Percentiles rank a stretch among this genome's conserved stretches.
phyloP scores from a whole-genome alignment of 805 yeast species.

The Cyberlindnera americana region DNA sequence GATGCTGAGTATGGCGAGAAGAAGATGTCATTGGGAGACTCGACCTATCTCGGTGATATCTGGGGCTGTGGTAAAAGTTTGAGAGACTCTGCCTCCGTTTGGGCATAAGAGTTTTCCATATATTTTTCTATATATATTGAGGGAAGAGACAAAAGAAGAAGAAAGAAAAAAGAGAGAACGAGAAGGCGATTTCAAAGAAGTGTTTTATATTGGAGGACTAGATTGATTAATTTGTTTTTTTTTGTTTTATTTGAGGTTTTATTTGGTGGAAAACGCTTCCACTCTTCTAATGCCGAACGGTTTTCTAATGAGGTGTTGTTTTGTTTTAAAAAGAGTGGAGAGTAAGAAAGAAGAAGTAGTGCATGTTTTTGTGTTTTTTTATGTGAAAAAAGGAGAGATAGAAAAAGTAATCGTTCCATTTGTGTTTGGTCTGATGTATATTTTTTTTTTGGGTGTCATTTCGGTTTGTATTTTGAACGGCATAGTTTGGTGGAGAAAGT shows the following conservation, averaged over 20 bases:
- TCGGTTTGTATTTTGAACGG: conserved; percentile 2
- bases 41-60: conserved; percentile 26
- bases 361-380: not conserved
- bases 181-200: no score
- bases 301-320: not conserved
- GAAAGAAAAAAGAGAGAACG: no score
- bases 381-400: not conserved
- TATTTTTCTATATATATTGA: no score
- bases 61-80: conserved; percentile 25
- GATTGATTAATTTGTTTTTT: conserved; percentile 2
- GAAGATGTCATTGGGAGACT: conserved; percentile 20
- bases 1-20: conserved; percentile 14
- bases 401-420: not conserved
- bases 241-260: not conserved
- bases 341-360: not conserved
- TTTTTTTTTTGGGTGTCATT: not conserved
- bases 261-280: no score
- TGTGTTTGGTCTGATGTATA: no score
- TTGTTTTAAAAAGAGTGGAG: no score
- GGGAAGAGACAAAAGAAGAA: no score
- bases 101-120: conserved; percentile 22
- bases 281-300: no score
- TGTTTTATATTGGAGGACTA: no score
- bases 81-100: conserved; percentile 26
- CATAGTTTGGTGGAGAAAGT: conserved; percentile 3